Evolutionary conservation across 2,329 filamentous ascomycete species (phyloP), one percentile per base, ranked within the genome.

Genomic region (Fulvia fulva): DNA sequence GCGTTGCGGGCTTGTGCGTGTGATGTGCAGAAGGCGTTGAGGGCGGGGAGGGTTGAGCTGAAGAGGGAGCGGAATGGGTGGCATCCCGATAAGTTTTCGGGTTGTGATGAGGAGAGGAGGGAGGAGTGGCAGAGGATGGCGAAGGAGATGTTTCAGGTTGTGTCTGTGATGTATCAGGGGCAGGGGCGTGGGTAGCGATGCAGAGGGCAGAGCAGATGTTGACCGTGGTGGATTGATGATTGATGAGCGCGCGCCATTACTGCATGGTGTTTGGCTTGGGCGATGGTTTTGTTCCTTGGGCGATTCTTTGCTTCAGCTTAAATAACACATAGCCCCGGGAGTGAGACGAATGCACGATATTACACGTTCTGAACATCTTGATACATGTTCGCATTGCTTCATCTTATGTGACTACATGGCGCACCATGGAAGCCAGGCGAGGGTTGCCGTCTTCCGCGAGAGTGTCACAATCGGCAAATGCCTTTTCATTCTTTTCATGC

Each of bases 361-460:
- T 22, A 19, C 12, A 49, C 22, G 19, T 46, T 51, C 22, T 34
- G 25, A 51, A 22, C 32, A 32, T 54, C 37, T 54, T 25, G 16
- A 41, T 16, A n/a, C 37, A 41, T 41, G 37, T 41, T 57, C 25
- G 60, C 56, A 65, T 65, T 62, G 63, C 63, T 64, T 64, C 59
- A 61, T 58, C 57, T 61, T 57, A 55, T 56, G 64, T 66, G 64
- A 66, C 64, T 65, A 68, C 52, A 59, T 55, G 59, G 60, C 60
- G 60, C 62, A 62, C 56, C 59, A 65, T 67, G 68, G 71, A 72
- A 70, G 71, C 72, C 72, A 74, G 72, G 72, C 69, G 58, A 65
- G 53, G 57, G 60, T 65, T 65, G 71, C 72, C 72, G 71, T 74
- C 68, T 70, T 70, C 71, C 70, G 70, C 72, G 72, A 71, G 62